phyloP scores from a whole-genome alignment of 2,329 filamentous ascomycete genomes.

The Cercospora nicotianae region DNA sequence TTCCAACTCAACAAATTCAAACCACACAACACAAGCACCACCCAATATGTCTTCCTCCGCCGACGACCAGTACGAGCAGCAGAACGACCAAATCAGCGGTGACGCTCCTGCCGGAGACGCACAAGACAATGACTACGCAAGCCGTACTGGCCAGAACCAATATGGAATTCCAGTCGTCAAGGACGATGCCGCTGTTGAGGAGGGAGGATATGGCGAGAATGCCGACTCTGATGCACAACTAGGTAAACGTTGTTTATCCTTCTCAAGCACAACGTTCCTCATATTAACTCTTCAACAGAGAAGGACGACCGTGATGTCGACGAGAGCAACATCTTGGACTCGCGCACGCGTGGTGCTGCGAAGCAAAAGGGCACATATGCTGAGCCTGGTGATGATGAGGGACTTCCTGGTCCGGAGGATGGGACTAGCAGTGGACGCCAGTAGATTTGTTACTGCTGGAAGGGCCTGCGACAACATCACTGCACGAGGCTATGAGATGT shows the following conservation, averaged over 20 bases:
- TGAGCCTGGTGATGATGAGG: slow-evolving; percentile 56
- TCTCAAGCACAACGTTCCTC: too few relatives aligned
- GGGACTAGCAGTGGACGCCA: slow-evolving; percentile 24
- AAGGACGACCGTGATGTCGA: slow-evolving; percentile 53
- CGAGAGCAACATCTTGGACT: slow-evolving; percentile 48
- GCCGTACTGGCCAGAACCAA: slow-evolving; percentile 48
- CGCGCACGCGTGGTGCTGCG: slow-evolving; percentile 50
- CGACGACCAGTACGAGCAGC: slow-evolving; percentile 22
- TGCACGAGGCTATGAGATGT: too few relatives aligned
- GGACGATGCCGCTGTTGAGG: slow-evolving; percentile 49
- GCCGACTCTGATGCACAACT: slow-evolving; percentile 52
- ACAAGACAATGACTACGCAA: slow-evolving; percentile 49
- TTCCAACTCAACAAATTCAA: not conserved
- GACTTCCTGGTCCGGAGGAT: slow-evolving; percentile 32
- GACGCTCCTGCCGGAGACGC: slow-evolving; percentile 39
- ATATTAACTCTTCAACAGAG: slow-evolving; percentile 33
- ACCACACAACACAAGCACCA: not conserved
- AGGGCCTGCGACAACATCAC: too few relatives aligned
- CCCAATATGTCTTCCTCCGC: slow-evolving; percentile 22
- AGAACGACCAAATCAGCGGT: slow-evolving; percentile 23
- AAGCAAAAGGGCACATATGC: slow-evolving; percentile 48
- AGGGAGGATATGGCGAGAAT: slow-evolving; percentile 24
- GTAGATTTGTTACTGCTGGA: too few relatives aligned
- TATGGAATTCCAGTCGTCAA: slow-evolving; percentile 51
- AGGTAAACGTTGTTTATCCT: slow-evolving; percentile 37